These are phyloP conservation scores for Scutellaria galericulata DNA, from an alignment of 257 asterid species.

Conservation along the genomic window DNA sequence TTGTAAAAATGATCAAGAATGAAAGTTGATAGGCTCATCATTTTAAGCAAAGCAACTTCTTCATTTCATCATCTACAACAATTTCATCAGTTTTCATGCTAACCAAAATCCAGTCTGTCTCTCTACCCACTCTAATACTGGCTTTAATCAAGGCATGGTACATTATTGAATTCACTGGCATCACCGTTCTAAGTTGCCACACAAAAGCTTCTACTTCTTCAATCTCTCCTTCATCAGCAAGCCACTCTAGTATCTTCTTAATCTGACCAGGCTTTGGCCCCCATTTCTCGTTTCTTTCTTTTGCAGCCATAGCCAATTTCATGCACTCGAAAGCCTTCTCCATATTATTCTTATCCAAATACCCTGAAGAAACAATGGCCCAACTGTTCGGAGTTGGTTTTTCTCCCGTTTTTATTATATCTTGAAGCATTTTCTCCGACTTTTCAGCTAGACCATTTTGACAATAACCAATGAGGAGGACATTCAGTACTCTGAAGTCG, in stretches of 20 bases:
- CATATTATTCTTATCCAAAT: slow-evolving; percentile 39
- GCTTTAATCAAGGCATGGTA: slow-evolving; percentile 41
- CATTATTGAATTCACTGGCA: slow-evolving; percentile 40
- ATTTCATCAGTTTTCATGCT: slow-evolving; percentile 43
- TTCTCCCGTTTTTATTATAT: slow-evolving; percentile 46
- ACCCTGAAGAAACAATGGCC: slow-evolving; percentile 59
- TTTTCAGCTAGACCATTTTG: slow-evolving; percentile 52
- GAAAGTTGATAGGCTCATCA: slow-evolving; percentile 15
- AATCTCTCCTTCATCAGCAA: slow-evolving; percentile 46
- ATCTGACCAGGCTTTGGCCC: slow-evolving; percentile 51
- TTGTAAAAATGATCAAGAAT: not conserved
- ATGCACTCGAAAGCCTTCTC: slow-evolving; percentile 61
- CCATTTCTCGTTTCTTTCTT: slow-evolving; percentile 51
- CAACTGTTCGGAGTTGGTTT: slow-evolving; percentile 62
- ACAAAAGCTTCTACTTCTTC: slow-evolving; percentile 55
- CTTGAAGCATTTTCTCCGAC: slow-evolving; percentile 51
- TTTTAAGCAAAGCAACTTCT: slow-evolving; percentile 38
- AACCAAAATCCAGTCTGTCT: slow-evolving; percentile 31
- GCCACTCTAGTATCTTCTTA: slow-evolving; percentile 48
- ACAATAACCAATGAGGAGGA: slow-evolving; percentile 64
- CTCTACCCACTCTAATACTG: slow-evolving; percentile 38
- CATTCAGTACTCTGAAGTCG: slow-evolving; percentile 61
- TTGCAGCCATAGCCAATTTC: slow-evolving; percentile 58
- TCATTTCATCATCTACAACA: slow-evolving; percentile 43
- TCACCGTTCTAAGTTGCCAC: slow-evolving; percentile 43